Evolutionary conservation across 331 rosid genomes (phyloP).

Genomic region (Saraca asoca): DNA sequence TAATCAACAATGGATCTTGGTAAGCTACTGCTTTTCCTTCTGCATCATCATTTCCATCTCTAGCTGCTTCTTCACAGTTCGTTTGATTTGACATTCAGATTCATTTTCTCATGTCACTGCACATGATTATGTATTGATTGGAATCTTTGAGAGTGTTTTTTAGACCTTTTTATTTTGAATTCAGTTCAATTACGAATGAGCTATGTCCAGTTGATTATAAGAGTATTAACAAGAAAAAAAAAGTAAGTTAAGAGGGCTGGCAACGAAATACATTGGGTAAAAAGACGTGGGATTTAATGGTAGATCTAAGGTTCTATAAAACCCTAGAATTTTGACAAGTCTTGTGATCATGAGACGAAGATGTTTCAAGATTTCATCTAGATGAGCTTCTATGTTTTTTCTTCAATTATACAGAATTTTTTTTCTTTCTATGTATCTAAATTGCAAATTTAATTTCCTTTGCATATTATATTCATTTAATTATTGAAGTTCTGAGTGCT

Average conservation of each 20-base stretch:
- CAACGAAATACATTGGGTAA: constrained; percentile 17
- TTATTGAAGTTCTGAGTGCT: neutral
- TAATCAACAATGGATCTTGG: constrained; percentile 39
- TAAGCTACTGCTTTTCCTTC: constrained; percentile 21
- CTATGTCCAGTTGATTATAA: constrained; percentile 17
- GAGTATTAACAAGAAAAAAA: neutral
- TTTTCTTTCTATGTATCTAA: constrained; percentile 1
- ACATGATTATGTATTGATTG: constrained; percentile 6
- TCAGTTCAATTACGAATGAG: constrained; percentile 28
- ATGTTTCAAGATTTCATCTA: constrained; percentile 22
- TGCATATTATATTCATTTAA: neutral
- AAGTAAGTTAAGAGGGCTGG: constrained; percentile 16
- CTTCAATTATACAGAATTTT: neutral
- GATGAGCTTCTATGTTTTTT: constrained; percentile 1
- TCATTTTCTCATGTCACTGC: constrained; percentile 30
- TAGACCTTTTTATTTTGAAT: constrained; percentile 10
- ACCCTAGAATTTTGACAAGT: neutral
- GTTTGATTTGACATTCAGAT: neutral
- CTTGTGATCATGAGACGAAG: neutral
- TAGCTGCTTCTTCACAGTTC: constrained; percentile 1
- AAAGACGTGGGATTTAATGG: constrained; percentile 19
- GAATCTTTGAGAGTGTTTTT: neutral
- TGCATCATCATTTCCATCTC: neutral
- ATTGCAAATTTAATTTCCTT: neutral
- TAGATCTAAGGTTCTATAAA: constrained; percentile 33